Conservation (phyloP, 2,329 filamentous ascomycete genomes). For the Aspergillus sp. region DNA sequence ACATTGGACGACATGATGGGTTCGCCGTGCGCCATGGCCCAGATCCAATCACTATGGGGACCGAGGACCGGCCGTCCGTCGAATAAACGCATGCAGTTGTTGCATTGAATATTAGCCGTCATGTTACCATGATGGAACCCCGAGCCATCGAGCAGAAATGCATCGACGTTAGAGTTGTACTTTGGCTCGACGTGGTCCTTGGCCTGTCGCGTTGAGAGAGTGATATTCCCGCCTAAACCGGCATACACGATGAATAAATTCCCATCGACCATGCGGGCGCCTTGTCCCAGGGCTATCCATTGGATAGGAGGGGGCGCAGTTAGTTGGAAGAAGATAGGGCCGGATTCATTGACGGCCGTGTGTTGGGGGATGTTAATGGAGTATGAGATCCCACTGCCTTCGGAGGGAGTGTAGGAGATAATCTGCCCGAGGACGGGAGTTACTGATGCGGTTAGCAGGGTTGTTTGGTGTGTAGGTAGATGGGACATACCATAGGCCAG, state of each 20-base stretch:
- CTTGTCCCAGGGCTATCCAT: slow-evolving; percentile 54
- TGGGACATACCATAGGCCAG: not conserved
- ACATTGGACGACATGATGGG: slow-evolving; percentile 42
- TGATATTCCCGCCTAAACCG: slow-evolving; percentile 49
- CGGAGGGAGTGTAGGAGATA: slow-evolving; percentile 14
- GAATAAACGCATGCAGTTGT: slow-evolving; percentile 48
- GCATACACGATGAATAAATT: slow-evolving; percentile 57
- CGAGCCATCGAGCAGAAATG: slow-evolving; percentile 48
- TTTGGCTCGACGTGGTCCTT: slow-evolving; percentile 40
- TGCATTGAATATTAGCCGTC: slow-evolving; percentile 52
- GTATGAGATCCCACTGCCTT: slow-evolving; percentile 28
- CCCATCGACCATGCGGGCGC: slow-evolving; percentile 46
- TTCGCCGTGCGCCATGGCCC: slow-evolving; percentile 41
- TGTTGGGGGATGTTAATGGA: slow-evolving; percentile 49
- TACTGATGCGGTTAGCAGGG: slow-evolving; percentile 8
- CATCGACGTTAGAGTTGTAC: slow-evolving; percentile 36
- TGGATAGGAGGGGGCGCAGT: slow-evolving; percentile 46
- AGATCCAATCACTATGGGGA: slow-evolving; percentile 45
- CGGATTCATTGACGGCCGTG: slow-evolving; percentile 45
- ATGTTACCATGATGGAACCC: slow-evolving; percentile 48
- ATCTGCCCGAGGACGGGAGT: slow-evolving; percentile 12
- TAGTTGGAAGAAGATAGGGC: slow-evolving; percentile 55
- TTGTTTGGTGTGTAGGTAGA: not conserved
- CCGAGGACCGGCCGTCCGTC: slow-evolving; percentile 45
- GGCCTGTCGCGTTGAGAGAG: slow-evolving; percentile 48